Percentiles rank a stretch among this genome's conserved stretches.
Conservation (phyloP, 139 green algal genomes). For the Tetradesmus obliquus region DNA sequence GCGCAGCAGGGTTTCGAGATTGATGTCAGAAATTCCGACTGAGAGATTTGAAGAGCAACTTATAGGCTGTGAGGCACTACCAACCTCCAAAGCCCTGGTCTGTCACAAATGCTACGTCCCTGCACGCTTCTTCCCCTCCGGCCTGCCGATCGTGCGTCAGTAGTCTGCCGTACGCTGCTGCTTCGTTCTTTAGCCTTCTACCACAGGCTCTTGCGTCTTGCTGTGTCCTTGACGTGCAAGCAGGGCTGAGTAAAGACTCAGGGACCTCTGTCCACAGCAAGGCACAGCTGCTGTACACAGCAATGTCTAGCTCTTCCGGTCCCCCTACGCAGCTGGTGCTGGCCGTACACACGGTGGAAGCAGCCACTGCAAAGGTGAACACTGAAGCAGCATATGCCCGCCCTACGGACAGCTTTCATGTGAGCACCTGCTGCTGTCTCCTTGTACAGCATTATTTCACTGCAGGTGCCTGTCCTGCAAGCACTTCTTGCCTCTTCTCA, state of each 20-base stretch:
- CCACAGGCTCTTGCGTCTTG: neutral
- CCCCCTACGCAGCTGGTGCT: slow-evolving; percentile 49
- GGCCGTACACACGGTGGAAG: slow-evolving; percentile 30
- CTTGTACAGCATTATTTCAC: neutral
- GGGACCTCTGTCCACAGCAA: neutral
- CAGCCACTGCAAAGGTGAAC: slow-evolving; percentile 36
- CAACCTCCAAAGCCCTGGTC: neutral
- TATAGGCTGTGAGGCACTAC: no score
- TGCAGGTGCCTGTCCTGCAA: neutral
- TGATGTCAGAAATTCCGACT: no score
- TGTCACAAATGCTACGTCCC: neutral
- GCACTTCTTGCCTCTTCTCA: neutral
- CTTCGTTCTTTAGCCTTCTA: neutral
- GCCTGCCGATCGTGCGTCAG: neutral
- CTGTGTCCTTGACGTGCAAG: neutral
- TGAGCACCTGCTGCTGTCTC: slow-evolving; percentile 1
- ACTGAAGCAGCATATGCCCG: slow-evolving; percentile 12
- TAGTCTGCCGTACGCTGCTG: neutral
- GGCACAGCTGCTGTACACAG: neutral
- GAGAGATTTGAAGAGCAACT: no score
- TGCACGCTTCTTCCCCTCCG: neutral
- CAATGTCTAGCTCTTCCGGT: neutral
- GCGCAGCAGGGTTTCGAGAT: neutral
- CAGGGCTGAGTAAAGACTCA: neutral
- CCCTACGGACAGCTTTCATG: slow-evolving; percentile 29